Evolutionary conservation across 108 stramenopile species (phyloP).

Genomic region (Nitzschia sp.): DNA sequence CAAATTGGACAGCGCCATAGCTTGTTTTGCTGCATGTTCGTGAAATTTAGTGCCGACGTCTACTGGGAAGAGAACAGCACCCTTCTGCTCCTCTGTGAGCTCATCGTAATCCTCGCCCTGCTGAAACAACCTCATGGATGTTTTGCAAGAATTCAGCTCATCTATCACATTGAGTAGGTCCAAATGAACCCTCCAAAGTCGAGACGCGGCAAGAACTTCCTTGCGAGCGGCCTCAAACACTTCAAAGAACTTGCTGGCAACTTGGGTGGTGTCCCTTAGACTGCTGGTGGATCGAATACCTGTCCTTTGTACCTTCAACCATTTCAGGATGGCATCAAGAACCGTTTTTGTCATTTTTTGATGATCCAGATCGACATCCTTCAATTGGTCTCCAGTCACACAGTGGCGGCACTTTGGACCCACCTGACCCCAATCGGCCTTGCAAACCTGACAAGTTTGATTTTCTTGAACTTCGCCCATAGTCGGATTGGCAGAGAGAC

Average conservation of each 20-base stretch:
- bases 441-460: not conserved
- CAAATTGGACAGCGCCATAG: conserved; percentile 47
- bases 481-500: not conserved
- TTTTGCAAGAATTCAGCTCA: conserved; percentile 60
- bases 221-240: conserved; percentile 38
- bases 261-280: conserved; percentile 4
- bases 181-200: conserved; percentile 60
- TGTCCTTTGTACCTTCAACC: not conserved
- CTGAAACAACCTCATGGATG: conserved; percentile 44
- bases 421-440: not conserved
- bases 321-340: not conserved
- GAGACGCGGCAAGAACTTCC: conserved; percentile 45
- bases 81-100: conserved; percentile 43
- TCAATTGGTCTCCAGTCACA: not conserved
- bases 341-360: not conserved
- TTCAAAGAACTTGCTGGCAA: conserved; percentile 37
- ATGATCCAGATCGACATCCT: not conserved
- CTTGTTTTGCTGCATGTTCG: conserved; percentile 63
- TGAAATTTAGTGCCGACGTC: conserved; percentile 29
- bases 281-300: not conserved
- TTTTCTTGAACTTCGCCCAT: conserved; percentile 1
- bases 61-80: conserved; percentile 42
- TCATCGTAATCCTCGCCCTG: conserved; percentile 49
- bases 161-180: conserved; percentile 68
- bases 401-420: conserved; percentile 3